Conservation (phyloP, 306 rosid species). For the Cucurbita maxima region DNA sequence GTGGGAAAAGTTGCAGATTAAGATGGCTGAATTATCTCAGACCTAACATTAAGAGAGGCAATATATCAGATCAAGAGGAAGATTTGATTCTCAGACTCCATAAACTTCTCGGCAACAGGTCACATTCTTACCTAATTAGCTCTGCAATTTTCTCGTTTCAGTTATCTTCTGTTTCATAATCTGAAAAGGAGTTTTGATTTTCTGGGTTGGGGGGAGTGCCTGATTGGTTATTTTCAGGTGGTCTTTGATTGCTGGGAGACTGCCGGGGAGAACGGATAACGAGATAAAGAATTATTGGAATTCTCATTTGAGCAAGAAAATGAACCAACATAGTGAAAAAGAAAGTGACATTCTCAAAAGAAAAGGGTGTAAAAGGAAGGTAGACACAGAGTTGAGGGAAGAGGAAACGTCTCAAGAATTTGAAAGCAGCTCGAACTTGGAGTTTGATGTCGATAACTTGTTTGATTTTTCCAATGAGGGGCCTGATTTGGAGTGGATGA, state of each 20-base stretch:
- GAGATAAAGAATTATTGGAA: constrained; percentile 68
- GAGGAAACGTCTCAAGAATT: constrained; percentile 15
- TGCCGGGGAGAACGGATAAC: constrained; percentile 60
- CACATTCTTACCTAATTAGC: neutral
- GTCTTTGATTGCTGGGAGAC: constrained; percentile 57
- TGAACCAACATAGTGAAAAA: constrained; percentile 21
- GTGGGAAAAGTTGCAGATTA: constrained; percentile 56
- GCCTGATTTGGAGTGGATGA: constrained; percentile 43
- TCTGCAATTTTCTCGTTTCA: neutral
- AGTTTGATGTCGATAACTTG: constrained; percentile 33
- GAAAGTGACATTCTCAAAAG: constrained; percentile 4
- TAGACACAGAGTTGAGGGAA: constrained; percentile 8
- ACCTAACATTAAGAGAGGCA: constrained; percentile 58
- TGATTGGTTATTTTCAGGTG: constrained; percentile 24
- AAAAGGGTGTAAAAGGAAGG: constrained; percentile 9
- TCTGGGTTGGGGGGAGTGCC: neutral
- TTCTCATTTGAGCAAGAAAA: constrained; percentile 56
- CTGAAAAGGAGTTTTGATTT: neutral
- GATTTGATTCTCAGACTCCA: constrained; percentile 56
- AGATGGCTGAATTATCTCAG: constrained; percentile 60
- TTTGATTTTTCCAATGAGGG: constrained; percentile 45
- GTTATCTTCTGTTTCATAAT: neutral
- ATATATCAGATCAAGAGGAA: constrained; percentile 57
- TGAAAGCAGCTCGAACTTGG: constrained; percentile 9
- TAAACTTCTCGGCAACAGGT: constrained; percentile 58